phyloP scores from a whole-genome alignment of 441 rosid species.

The Gossypium gossypioides region DNA sequence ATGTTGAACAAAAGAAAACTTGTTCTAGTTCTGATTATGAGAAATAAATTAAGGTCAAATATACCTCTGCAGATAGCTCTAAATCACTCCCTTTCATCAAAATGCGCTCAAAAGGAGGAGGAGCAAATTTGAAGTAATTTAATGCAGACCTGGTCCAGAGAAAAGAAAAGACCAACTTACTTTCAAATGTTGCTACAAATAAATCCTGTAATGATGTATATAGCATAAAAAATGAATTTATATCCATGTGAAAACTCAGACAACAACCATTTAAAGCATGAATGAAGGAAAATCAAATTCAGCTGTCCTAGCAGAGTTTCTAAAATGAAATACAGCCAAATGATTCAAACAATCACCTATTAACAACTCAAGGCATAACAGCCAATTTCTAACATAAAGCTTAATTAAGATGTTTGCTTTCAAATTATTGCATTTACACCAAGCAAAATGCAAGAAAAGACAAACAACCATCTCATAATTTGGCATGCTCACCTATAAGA shows the following conservation, averaged over 20 bases:
- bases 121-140: constrained; percentile 65
- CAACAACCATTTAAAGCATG: not conserved
- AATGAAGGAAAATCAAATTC: not conserved
- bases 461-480: not conserved
- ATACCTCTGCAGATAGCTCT: constrained; percentile 40
- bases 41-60: not conserved
- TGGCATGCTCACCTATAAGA: not conserved
- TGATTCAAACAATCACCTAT: not conserved
- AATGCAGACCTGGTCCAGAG: constrained; percentile 53
- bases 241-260: not conserved
- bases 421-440: not conserved
- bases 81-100: constrained; percentile 26
- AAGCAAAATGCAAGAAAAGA: not conserved
- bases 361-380: not conserved
- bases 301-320: not conserved
- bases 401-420: not conserved
- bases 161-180: constrained; percentile 4
- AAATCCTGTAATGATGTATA: not conserved
- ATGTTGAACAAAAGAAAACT: not conserved
- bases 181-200: not conserved
- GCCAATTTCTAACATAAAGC: not conserved
- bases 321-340: not conserved
- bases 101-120: constrained; percentile 72
- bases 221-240: not conserved
- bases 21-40: not conserved